phyloP scores from a whole-genome alignment of 2,329 filamentous ascomycete genomes.

The Corynespora cassiicola region DNA sequence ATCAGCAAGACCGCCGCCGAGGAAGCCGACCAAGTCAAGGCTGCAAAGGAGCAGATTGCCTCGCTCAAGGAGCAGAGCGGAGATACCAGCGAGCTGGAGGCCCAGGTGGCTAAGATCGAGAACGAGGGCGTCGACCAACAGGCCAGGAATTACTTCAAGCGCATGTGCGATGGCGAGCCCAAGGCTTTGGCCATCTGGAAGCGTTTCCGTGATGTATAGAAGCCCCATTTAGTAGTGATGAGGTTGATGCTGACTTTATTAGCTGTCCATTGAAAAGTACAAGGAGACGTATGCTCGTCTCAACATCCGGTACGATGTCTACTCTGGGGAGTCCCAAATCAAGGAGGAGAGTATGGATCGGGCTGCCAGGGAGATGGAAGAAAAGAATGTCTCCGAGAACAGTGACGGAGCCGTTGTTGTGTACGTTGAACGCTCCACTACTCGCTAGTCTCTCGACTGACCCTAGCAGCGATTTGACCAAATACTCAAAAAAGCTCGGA shows the following conservation, averaged over 20 bases:
- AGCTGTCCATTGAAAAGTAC: conserved; percentile 69
- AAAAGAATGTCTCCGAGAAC: conserved; percentile 67
- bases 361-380: conserved; percentile 65
- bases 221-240: not conserved
- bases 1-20: conserved; percentile 69
- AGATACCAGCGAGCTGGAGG: conserved; percentile 49
- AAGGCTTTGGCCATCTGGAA: conserved; percentile 67
- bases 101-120: conserved; percentile 48
- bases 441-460: too few relatives aligned
- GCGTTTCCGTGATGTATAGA: conserved; percentile 58
- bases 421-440: too few relatives aligned
- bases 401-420: too few relatives aligned
- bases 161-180: conserved; percentile 68
- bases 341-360: conserved; percentile 67
- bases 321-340: conserved; percentile 73
- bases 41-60: conserved; percentile 53
- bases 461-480: conserved; percentile 74
- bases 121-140: conserved; percentile 66
- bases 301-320: conserved; percentile 70
- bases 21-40: conserved; percentile 71
- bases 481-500: conserved; percentile 73
- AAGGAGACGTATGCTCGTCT: conserved; percentile 68
- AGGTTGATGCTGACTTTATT: conserved; percentile 27
- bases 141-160: conserved; percentile 74
- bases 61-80: conserved; percentile 50